Conservation (phyloP, 1,284 basidiomycete genomes). For the Puccinia hordei region DNA sequence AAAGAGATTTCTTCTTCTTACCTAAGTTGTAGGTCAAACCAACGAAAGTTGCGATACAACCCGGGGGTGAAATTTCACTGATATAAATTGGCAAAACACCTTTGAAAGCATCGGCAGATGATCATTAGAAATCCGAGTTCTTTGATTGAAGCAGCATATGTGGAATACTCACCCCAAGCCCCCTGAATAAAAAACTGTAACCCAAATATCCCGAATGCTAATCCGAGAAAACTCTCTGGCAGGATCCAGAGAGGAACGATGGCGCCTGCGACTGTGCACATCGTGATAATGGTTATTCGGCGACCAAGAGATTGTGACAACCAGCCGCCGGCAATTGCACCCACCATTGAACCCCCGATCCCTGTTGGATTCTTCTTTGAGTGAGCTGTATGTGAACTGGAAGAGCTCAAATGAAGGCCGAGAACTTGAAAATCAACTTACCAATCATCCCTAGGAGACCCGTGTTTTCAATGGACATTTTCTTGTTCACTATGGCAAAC, state of each 20-base stretch:
- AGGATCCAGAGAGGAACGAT: conserved; percentile 60
- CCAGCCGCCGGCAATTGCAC: conserved; percentile 76
- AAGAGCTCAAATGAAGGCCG: background rate
- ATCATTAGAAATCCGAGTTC: background rate
- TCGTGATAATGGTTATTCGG: conserved; percentile 78
- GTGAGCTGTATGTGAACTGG: background rate
- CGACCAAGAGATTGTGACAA: conserved; percentile 82
- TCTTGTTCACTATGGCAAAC: conserved; percentile 65
- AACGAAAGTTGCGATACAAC: conserved; percentile 88
- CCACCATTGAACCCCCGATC: conserved; percentile 61
- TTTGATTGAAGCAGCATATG: background rate
- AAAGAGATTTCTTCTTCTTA: conserved; percentile 62
- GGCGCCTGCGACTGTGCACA: conserved; percentile 63
- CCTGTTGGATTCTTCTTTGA: conserved; percentile 38
- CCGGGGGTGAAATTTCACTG: conserved; percentile 85
- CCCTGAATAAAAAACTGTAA: conserved; percentile 66
- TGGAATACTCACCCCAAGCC: conserved; percentile 60
- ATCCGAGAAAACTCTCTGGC: conserved; percentile 58
- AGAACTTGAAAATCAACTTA: background rate
- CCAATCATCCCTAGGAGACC: conserved; percentile 28
- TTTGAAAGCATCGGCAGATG: background rate
- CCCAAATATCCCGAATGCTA: conserved; percentile 64
- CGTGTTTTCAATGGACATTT: conserved; percentile 16
- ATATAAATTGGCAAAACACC: conserved; percentile 77
- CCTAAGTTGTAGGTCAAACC: conserved; percentile 87